Evolutionary conservation across 768 basidiomycete species (phyloP), one percentile per base, ranked within the genome.

Genomic region (Auricularia heimuer): DNA sequence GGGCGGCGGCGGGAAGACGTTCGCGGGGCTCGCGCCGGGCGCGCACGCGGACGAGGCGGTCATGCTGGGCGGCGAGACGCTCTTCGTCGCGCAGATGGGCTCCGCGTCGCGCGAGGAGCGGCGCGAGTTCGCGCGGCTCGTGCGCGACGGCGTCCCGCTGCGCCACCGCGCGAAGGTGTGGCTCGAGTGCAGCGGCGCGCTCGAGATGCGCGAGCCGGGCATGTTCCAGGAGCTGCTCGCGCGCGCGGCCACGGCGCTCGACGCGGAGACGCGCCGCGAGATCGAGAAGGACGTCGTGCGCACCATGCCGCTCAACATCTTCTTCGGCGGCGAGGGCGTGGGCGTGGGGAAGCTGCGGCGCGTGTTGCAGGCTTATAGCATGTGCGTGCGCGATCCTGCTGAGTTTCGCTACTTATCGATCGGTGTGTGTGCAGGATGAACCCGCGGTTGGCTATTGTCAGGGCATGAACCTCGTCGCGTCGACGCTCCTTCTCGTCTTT

Each of bases 251-350:
- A 79, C 75, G 1, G 73, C 77, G 34, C 18, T 39, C 6, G 42
- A 61, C 45, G 21, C 18, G 71, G 2, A 71, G 71, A 7, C 77
- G 77, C 51, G 69, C 70, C 79, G 76, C 51, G 97, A 99, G 76
- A 98, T 99, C 65, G 97, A 98, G 78, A 98, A 98, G 77, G 96
- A 98, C 71, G 89, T 94, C 0, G 87, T 89, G 67, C 76, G 89
- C 80, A 91, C 94, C 70, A 89, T 96, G 89, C 94, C 95, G 0
- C 76, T 93, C 54, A 97, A 97, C 71, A 83, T 98, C 36, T 98
- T 97, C 79, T 99, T 98, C 77, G 97, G 94, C 0, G 94, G 96
- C 0, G 94, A 97, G 74, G 97, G 97, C 0, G 91, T 87, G 0
- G 97, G 97, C 2, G 94, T 98, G 12, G 83, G 87, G 62, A 99